phyloP scores from a whole-genome alignment of 2,329 filamentous ascomycete species.

The Trichoderma sp. region DNA sequence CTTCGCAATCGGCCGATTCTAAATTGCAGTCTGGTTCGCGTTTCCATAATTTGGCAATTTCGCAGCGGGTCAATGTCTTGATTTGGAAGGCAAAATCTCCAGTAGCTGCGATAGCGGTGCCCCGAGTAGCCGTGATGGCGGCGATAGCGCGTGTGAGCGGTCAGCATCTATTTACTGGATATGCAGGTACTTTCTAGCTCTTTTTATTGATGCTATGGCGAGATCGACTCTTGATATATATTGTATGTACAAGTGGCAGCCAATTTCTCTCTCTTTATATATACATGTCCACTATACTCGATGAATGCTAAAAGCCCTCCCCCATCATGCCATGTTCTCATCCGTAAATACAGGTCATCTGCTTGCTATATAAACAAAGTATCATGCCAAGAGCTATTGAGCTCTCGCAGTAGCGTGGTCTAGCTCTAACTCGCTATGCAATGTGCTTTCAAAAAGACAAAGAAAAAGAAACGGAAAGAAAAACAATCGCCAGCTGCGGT shows the following conservation, averaged over 20 bases:
- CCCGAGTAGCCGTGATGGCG: background rate
- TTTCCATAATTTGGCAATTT: background rate
- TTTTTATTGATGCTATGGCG: background rate
- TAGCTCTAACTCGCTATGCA: conserved; percentile 13
- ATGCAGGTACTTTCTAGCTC: background rate
- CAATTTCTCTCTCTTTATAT: background rate
- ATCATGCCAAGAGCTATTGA: background rate
- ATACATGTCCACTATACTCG: background rate
- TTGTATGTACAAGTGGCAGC: background rate
- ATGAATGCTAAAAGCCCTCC: background rate
- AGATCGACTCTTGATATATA: background rate
- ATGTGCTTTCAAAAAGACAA: background rate
- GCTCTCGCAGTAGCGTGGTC: conserved; percentile 1
- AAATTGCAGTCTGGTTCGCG: background rate
- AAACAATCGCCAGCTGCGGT: background rate
- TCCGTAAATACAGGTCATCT: background rate
- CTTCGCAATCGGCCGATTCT: background rate
- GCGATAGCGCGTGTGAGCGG: background rate
- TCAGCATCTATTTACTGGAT: background rate
- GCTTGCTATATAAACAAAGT: background rate
- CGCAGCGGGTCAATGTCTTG: background rate
- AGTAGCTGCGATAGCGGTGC: background rate
- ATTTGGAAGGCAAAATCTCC: conserved; percentile 10
- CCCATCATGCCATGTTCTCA: conserved; percentile 17
- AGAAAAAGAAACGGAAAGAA: background rate